Percentiles rank a stretch among this genome's conserved stretches.
Evolutionary conservation across 2,329 filamentous ascomycete species (phyloP).

Genomic region (Botrytis deweyae): DNA sequence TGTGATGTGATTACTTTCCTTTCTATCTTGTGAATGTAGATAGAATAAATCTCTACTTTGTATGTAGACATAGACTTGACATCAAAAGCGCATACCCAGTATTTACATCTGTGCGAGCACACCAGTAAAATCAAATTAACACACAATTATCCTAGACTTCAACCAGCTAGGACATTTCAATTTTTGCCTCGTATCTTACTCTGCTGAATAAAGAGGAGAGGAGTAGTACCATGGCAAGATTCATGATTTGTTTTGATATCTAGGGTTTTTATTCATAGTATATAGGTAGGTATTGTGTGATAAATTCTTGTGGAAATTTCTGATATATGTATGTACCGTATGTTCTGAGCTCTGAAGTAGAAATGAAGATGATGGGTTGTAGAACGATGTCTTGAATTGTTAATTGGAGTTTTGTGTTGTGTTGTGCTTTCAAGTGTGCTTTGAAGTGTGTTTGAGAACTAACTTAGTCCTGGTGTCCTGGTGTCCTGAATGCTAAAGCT

Average conservation of each 20-base stretch:
- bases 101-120: too few relatives aligned
- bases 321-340: background rate
- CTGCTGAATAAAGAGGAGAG: background rate
- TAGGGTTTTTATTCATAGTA: background rate
- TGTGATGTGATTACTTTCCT: background rate
- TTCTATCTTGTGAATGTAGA: background rate
- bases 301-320: background rate
- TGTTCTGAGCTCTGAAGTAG: background rate
- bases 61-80: background rate
- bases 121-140: too few relatives aligned
- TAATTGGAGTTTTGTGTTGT: too few relatives aligned
- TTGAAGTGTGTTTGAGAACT: too few relatives aligned
- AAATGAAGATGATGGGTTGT: background rate
- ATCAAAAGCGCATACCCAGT: background rate
- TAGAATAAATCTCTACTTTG: background rate
- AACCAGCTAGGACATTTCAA: background rate
- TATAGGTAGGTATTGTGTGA: too few relatives aligned
- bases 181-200: background rate
- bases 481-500: rapidly evolving
- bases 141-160: background rate
- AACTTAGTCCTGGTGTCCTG: background rate
- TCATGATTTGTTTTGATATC: background rate
- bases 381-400: too few relatives aligned
- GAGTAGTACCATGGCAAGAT: rapidly evolving
- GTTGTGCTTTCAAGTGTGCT: too few relatives aligned